Base-by-base conservation (phyloP, 2,329 filamentous ascomycete genomes). In the Colletotrichum paranaense region DNA sequence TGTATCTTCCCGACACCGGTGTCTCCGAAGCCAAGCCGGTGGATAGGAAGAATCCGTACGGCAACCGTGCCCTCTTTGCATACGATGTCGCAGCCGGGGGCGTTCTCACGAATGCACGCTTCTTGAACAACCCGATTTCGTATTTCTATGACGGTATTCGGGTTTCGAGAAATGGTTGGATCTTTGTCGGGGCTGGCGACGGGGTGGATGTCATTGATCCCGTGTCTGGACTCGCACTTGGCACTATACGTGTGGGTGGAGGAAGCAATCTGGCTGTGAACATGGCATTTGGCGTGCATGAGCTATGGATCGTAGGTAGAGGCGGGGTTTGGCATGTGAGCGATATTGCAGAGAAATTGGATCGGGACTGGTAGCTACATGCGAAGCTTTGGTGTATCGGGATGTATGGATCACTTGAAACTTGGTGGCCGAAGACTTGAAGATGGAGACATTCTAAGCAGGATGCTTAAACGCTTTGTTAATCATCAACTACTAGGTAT, bases 61-160 rank as follows among this genome's bases (percentile, higher is more conserved):
- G 66, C 16, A 26, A 68, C 19, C 57, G 57, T 7, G 66, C 66
- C 5, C 46, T 68, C 16, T 62, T 68, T 19, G 66, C 66, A 1
- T 68, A 68, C 12, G 67, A 57, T 1, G 22, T 63, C 4, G 24
- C 12, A 16, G 5, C 16, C 9, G 67, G 67, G 1, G 67, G 53
- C 12, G 22, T 53, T 19, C 53, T 70, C 4, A 35, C 38, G 7
- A 69, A 32, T 3, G 38, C 60, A 6, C 52, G 55, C 1, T 30
- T 70, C 1, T 11, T 66, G 12, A 59, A 66, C 9, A 65, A 66
- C 16, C 60, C 67, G 0, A 70, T 70, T 1, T 55, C 60, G 22
- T 70, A 66, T 32, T 66, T 66, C 42, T 70, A 66, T 19, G 62
- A 70, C 22, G 62, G 62, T 3, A 55, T 70, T 19, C 55, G 67